phyloP scores from a whole-genome alignment of 305 asterid species.

The Rubia tinctorum region DNA sequence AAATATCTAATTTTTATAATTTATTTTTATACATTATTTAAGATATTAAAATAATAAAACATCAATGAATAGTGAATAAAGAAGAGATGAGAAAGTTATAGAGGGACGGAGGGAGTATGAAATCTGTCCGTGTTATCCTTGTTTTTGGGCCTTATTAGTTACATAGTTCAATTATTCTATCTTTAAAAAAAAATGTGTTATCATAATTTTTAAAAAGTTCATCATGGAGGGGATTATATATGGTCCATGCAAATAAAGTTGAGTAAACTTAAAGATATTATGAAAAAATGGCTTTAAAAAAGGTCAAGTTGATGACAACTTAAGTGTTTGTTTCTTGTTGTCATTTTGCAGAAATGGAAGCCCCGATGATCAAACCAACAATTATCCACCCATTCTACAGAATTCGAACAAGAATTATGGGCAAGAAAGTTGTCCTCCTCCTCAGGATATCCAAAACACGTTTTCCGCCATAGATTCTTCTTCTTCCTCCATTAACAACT shows the following conservation, averaged over 20 bases:
- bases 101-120: too few species aligned
- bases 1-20: too few species aligned
- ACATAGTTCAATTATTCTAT: neutral
- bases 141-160: neutral
- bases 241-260: constrained; percentile 22
- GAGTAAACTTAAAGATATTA: constrained; percentile 5
- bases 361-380: constrained; percentile 17
- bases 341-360: constrained; percentile 35
- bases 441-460: constrained; percentile 19
- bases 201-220: neutral
- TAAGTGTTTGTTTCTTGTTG: constrained; percentile 23
- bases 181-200: too few species aligned
- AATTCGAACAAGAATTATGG: constrained; percentile 30
- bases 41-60: too few species aligned
- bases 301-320: constrained; percentile 19
- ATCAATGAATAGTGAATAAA: too few species aligned
- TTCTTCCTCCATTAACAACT: constrained; percentile 17
- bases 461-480: constrained; percentile 26
- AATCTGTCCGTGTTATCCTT: neutral
- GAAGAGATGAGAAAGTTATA: too few species aligned
- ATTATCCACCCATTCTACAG: constrained; percentile 21
- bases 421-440: constrained; percentile 26
- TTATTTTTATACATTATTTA: too few species aligned
- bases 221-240: neutral
- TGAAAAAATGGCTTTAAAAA: neutral